phyloP scores from a whole-genome alignment of 2,329 filamentous ascomycete genomes.

The Trichoderma breve region DNA sequence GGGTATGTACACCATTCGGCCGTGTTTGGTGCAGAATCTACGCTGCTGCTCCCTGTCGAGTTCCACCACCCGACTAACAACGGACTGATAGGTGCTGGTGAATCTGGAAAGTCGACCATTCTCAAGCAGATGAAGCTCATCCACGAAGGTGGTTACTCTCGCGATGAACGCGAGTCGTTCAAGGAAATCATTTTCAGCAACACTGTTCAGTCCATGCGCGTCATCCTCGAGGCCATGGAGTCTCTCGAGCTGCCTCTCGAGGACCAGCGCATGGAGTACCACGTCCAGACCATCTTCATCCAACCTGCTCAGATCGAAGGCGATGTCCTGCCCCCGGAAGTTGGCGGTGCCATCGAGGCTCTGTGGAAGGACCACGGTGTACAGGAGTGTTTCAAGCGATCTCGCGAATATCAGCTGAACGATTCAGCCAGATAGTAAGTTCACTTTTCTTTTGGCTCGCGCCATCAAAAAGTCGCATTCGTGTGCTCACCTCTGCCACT shows the following conservation, averaged over 20 bases:
- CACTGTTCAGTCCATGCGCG: conserved; percentile 67
- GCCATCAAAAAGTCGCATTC: neutral
- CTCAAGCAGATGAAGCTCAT: conserved; percentile 99
- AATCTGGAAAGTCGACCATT: conserved; percentile 90
- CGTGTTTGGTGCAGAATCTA: neutral
- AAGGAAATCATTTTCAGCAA: conserved; percentile 72
- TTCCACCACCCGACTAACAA: neutral
- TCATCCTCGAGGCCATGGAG: conserved; percentile 68
- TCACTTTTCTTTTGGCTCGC: neutral
- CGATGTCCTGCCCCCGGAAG: conserved; percentile 89
- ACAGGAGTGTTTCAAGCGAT: conserved; percentile 92
- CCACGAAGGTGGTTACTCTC: conserved; percentile 96
- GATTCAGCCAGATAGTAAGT: conserved; percentile 94
- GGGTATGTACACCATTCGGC: conserved; percentile 53
- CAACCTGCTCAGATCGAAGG: conserved; percentile 96
- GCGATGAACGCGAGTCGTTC: conserved; percentile 73
- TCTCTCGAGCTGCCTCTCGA: conserved; percentile 76
- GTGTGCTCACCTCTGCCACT: conserved; percentile 9
- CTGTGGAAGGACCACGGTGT: conserved; percentile 92
- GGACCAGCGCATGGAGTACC: conserved; percentile 91
- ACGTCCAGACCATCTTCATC: conserved; percentile 98
- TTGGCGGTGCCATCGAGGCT: conserved; percentile 87
- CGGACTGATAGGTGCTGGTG: conserved; percentile 76
- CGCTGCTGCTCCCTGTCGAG: neutral
- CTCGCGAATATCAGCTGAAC: conserved; percentile 93